phyloP scores from a whole-genome alignment of 768 basidiomycete species.

The Coprinopsis marcescibilis region DNA sequence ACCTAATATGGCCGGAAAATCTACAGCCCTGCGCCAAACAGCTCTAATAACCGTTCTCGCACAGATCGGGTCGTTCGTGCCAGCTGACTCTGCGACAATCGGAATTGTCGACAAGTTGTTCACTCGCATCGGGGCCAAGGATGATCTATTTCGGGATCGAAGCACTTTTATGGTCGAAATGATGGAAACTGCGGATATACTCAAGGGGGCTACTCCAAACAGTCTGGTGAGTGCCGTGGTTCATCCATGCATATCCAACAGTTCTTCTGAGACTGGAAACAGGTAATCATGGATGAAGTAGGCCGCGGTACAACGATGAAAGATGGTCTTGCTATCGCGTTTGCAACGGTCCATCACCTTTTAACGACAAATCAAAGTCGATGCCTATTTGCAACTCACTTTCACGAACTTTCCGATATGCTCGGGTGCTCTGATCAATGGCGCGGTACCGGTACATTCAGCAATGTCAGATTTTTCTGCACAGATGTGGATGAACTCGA shows the following conservation, averaged over 20 bases:
- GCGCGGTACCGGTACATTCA: conserved; percentile 42
- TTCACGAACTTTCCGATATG: conserved; percentile 89
- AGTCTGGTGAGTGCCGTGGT: conserved; percentile 59
- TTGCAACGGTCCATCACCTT: conserved; percentile 83
- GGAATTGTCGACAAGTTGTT: conserved; percentile 91
- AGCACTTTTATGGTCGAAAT: conserved; percentile 99
- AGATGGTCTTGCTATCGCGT: conserved; percentile 92
- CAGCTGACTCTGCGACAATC: conserved; percentile 72
- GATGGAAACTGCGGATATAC: conserved; percentile 90
- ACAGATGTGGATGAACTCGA: conserved; percentile 78
- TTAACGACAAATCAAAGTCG: conserved; percentile 65
- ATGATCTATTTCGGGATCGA: conserved; percentile 88
- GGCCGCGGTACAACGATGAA: conserved; percentile 90
- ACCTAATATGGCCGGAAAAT: conserved; percentile 96
- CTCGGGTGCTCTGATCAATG: conserved; percentile 52
- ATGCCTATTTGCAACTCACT: conserved; percentile 97
- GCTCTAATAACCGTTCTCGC: conserved; percentile 88
- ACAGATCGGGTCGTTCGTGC: conserved; percentile 91
- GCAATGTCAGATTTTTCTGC: conserved; percentile 77
- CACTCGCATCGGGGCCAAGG: conserved; percentile 91
- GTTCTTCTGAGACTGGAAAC: not conserved
- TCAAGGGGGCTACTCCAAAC: conserved; percentile 71
- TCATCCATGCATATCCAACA: not conserved
- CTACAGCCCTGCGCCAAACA: conserved; percentile 85
- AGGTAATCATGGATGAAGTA: conserved; percentile 99